Evolutionary conservation across 1,284 basidiomycete species (phyloP), one percentile per base, ranked within the genome.

Genomic region (Rhodotorula sp.): DNA sequence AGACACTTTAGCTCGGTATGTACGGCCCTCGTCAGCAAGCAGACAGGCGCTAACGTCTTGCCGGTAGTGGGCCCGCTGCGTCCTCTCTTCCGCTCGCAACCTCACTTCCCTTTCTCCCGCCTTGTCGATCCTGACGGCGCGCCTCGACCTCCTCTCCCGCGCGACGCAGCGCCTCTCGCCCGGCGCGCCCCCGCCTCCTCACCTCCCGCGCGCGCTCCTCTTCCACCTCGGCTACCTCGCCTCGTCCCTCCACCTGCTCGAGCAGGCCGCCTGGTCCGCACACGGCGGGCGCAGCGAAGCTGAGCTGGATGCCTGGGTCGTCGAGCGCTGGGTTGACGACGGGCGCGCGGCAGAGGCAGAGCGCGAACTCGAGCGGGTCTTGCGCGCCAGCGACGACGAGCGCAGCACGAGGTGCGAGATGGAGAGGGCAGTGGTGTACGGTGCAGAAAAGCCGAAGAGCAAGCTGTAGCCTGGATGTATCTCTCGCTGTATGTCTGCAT

Each of bases 261-360:
- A 90, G 77, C 89, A 91, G 62, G 86, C 87, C 0, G 78, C 85
- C 12, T 90, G 89, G 89, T 84, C 87, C 1, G 73, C 81, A 72
- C 67, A 78, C 0, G 80, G 82, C 9, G 76, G 71, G 1, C 81
- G 82, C 2, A 78, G 82, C 0, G 88, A 90, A 68, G 73, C 82
- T 4, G 86, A 87, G 56, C 84, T 86, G 3, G 73, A 74, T 14
- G n/a, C 16, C 12, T 63, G 50, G 52, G 60, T 61, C 3, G 86
- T 89, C 75, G 80, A 78, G 66, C 82, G 87, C 61, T 90, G 89
- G 88, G 82, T 87, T 0, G 73, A 83, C 19, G 86, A 89, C 12
- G 67, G 69, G 1, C 61, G 25, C 3, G 45, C 49, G 9, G 46
- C n/a, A 56, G 78, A 77, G 44, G 74, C 72, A 14, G 82, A 83